Evolutionary conservation across 2,329 filamentous ascomycete genomes (phyloP), one percentile per base, ranked within the genome.

Genomic region (Atkinsonella hypoxylon): DNA sequence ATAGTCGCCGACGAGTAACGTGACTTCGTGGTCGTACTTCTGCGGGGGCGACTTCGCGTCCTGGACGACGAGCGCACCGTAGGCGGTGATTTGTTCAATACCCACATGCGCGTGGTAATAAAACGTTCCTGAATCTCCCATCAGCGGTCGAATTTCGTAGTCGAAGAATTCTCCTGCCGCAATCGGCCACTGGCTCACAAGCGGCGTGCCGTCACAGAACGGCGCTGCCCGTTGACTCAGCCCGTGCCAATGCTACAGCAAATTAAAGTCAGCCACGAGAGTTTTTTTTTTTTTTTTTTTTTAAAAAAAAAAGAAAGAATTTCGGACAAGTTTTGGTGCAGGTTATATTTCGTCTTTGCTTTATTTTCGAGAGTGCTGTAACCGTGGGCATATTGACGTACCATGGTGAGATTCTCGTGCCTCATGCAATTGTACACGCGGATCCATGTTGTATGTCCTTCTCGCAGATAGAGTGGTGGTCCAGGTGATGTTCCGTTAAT

Each of bases 91-190:
- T 0, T 77, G 75, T 58, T 85, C 80, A 53, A 83, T 77, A 0
- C 73, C 79, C 9, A 84, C 70, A 53, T 85, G 82, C 0, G 80
- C 83, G 58, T 85, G 81, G 57, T 84, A 85, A 59, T 82, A 84
- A 58, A 82, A 85, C 0, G 79, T 79, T 5, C 81, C 82, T 0
- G 77, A 74, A 51, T 79, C 74, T 12, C 73, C 74, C 2, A 61
- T 39, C 6, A 75, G 63, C 0, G 78, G 74, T 11, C 70, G 69
- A 4, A 85, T 65, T 57, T 85, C 79, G 58, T 85, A 85, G 64
- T 85, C 82, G 62, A 85, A 85, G 64, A 77, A 85, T 51, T 77
- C 70, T 1, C 69, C 64, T 0, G 79, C 71, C 0, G 77, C 72
- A 41, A 85, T 83, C 0, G 81, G 80, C 81, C 81, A 85, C 56